These are phyloP conservation scores for Morella rubra DNA, from an alignment of 306 rosid species.

Conservation along the genomic window DNA sequence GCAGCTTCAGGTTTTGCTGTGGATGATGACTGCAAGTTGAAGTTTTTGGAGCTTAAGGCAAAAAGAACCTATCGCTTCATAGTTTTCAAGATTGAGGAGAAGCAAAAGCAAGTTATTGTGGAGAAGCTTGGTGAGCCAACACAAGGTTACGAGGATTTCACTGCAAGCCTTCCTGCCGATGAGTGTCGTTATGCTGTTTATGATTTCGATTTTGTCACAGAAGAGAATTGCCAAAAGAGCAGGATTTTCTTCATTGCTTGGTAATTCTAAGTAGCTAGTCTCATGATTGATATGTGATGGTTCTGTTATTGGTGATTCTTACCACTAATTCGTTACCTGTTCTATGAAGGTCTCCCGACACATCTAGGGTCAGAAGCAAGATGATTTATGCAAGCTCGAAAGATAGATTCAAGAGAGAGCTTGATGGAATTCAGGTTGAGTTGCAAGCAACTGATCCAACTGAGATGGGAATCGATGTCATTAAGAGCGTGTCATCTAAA, in stretches of 20 bases:
- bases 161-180: conserved; percentile 71
- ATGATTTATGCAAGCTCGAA: conserved; percentile 94
- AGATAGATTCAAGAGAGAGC: conserved; percentile 92
- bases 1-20: conserved; percentile 85
- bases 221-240: conserved; percentile 76
- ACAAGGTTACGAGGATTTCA: conserved; percentile 62
- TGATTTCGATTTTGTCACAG: conserved; percentile 78
- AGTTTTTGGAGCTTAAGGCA: conserved; percentile 75
- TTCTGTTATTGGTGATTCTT: background rate
- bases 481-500: conserved; percentile 68
- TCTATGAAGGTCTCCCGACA: conserved; percentile 74
- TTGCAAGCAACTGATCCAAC: conserved; percentile 87
- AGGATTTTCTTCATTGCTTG: conserved; percentile 79
- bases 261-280: conserved; percentile 35
- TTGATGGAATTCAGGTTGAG: conserved; percentile 82
- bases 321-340: conserved; percentile 14
- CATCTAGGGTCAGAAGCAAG: conserved; percentile 82
- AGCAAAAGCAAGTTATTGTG: conserved; percentile 81
- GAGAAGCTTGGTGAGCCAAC: conserved; percentile 78
- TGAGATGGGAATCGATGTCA: conserved; percentile 80
- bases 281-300: background rate
- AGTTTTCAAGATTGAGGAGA: conserved; percentile 78
- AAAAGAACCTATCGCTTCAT: conserved; percentile 75
- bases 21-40: conserved; percentile 77
- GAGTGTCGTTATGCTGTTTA: conserved; percentile 87